These are phyloP conservation scores for Leccinum imitatum DNA, from an alignment of 768 basidiomycete species.

Conservation along the genomic window DNA sequence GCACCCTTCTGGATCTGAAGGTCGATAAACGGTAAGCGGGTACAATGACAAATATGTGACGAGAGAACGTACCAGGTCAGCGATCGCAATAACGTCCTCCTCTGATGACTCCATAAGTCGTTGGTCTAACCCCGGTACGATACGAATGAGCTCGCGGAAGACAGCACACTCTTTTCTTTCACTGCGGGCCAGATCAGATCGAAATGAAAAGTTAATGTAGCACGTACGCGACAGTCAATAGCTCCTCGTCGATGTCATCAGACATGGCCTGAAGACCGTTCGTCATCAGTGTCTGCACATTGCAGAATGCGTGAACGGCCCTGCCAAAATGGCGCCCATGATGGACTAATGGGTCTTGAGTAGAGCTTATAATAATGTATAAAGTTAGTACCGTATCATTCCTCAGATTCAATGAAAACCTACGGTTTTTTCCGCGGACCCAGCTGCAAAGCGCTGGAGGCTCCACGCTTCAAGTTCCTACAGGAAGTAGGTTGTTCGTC, in stretches of 20 bases:
- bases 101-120: not conserved
- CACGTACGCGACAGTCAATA: not conserved
- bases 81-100: not conserved
- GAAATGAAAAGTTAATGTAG: not conserved
- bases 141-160: not conserved
- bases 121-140: not conserved
- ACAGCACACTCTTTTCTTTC: not conserved
- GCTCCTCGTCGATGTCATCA: not conserved
- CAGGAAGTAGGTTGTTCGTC: not conserved
- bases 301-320: not conserved
- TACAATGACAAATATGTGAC: not conserved
- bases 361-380: too few relatives aligned
- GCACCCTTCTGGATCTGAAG: not conserved
- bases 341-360: not conserved
- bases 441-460: not conserved
- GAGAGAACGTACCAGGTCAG: not conserved
- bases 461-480: not conserved
- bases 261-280: not conserved
- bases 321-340: not conserved
- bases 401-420: not conserved
- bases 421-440: not conserved
- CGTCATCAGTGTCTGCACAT: not conserved
- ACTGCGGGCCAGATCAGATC: not conserved
- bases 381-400: too few relatives aligned
- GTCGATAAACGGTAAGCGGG: not conserved